Evolutionary conservation across 1,139 yeast species (phyloP), one percentile per base, ranked within the genome.

Genomic region (Yamadazyma mexicana): DNA sequence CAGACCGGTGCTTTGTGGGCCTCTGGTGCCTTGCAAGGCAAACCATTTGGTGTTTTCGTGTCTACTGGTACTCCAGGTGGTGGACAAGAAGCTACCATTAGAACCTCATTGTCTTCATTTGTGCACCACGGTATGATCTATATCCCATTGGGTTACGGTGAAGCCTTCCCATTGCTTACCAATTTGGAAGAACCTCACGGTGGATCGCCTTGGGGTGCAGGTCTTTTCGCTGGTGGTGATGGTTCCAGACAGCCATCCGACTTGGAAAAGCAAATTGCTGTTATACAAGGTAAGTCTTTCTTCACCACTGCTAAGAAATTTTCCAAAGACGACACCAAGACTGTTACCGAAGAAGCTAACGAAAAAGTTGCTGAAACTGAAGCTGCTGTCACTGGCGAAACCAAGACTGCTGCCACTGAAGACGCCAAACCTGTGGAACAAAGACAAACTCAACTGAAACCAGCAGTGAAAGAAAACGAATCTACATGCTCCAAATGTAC

Each of bases 151-250:
- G 80, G 81, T 42, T 73, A 62, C 51, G 68, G 47, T 17, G 47
- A 46, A 33, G 66, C 65, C 1, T 68, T 64, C 49, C 59, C 61
- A 3, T 59, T 61, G 32, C 47, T 71, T 34, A 52, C 73, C 32
- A 57, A 57, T 42, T 44, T 69, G 28, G 62, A 62, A 2, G 76
- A 71, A 50, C 57, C 61, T 31, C 75, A 69, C 44, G 79, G 79
- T 47, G 70, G 69, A 40, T 62, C 77, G 36, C 67, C 80, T 17
- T 76, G 72, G 67, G 80, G 80, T 54, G 70, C 81, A 12, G 79
- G 79, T 45, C 58, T 75, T 14, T 58, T 60, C 45, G 78, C 81
- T 30, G 77, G 71, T 35, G 47, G 62, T 15, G 79, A 73, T 52
- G 81, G 80, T 36, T 64, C 77, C n/a, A 69, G 75, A 62, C 60